phyloP scores from a whole-genome alignment of 2,329 filamentous ascomycete species.

The Claviceps citrina region DNA sequence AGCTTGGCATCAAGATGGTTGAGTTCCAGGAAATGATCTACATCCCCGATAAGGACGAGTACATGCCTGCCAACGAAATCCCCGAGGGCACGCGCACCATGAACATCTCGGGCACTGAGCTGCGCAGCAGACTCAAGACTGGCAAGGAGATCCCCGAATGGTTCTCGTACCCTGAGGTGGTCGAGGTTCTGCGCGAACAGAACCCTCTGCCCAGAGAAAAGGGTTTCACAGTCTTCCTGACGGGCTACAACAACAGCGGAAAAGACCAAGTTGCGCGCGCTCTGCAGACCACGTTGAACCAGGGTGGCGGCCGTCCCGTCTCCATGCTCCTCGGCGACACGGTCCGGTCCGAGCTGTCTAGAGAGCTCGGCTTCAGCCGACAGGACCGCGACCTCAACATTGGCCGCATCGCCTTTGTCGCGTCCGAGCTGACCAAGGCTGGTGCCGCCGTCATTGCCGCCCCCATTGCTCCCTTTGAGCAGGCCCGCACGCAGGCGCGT shows the following conservation, averaged over 20 bases:
- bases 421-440: conserved; percentile 81
- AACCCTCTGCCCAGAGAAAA: conserved; percentile 83
- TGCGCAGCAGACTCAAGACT: conserved; percentile 77
- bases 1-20: conserved; percentile 97
- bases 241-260: conserved; percentile 88
- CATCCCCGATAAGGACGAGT: conserved; percentile 92
- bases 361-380: conserved; percentile 86
- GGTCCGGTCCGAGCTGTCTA: conserved; percentile 80
- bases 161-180: conserved; percentile 99
- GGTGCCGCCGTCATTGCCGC: conserved; percentile 92
- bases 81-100: conserved; percentile 67
- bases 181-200: conserved; percentile 87
- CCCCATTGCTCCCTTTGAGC: conserved; percentile 86
- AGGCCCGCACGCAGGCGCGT: conserved; percentile 58
- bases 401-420: conserved; percentile 88
- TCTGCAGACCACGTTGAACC: conserved; percentile 91
- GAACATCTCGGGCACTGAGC: conserved; percentile 79
- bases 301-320: conserved; percentile 89
- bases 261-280: conserved; percentile 95
- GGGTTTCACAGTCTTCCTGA: conserved; percentile 97
- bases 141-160: conserved; percentile 94
- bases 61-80: conserved; percentile 84
- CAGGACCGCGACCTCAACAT: conserved; percentile 93
- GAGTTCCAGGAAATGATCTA: conserved; percentile 99
- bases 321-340: conserved; percentile 92